Evolutionary conservation across 2,329 filamentous ascomycete species (phyloP).

Genomic region (Botrytis medusae): DNA sequence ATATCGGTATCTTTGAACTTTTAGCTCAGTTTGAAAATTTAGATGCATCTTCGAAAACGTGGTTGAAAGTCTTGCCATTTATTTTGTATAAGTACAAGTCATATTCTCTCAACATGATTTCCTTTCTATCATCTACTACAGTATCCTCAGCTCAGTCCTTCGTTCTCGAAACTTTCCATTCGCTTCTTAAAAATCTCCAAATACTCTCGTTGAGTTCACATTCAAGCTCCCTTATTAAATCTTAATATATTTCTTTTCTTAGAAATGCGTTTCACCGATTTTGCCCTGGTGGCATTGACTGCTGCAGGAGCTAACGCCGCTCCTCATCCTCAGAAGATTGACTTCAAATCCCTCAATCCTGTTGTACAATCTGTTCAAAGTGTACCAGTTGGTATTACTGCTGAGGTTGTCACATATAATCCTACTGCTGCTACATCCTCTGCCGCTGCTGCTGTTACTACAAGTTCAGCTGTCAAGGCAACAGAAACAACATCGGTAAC

Average conservation of each 20-base stretch:
- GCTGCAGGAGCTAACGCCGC: neutral
- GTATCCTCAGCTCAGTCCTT: neutral
- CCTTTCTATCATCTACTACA: neutral
- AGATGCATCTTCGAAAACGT: neutral
- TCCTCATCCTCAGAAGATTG: slow-evolving; percentile 4
- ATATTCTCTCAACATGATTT: neutral
- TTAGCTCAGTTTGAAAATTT: neutral
- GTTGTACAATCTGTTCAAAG: neutral
- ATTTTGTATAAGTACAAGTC: neutral
- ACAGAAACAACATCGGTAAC: neutral
- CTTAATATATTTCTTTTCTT: neutral
- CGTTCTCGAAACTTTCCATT: neutral
- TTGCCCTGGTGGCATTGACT: neutral
- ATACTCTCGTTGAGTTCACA: neutral
- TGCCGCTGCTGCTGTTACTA: neutral
- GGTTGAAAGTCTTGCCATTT: neutral
- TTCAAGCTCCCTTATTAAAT: neutral
- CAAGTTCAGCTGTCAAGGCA: neutral
- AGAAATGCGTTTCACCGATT: slow-evolving; percentile 9
- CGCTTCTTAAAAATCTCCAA: neutral
- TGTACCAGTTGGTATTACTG: neutral
- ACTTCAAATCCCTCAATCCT: slow-evolving; percentile 2
- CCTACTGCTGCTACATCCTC: neutral
- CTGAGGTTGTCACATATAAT: neutral
- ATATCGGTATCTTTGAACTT: neutral